Evolutionary conservation across 2,329 filamentous ascomycete species (phyloP).

Genomic region (Xenosphaeropsis pyriputrescens): DNA sequence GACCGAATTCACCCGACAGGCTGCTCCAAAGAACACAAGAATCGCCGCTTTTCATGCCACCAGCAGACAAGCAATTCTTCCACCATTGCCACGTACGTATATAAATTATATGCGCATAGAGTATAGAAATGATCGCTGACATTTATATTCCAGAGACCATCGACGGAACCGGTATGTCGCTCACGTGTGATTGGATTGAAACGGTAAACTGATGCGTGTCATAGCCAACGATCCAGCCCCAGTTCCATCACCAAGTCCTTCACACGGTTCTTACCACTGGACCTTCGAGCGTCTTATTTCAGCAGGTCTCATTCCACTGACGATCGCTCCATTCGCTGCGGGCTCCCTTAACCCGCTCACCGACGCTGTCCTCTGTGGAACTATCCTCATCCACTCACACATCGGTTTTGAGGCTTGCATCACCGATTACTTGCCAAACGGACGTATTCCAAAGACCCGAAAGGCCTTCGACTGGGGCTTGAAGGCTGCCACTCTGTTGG

Average conservation of each 20-base stretch:
- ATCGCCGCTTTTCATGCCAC: slow-evolving; percentile 81
- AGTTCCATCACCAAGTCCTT: slow-evolving; percentile 55
- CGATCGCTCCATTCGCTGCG: slow-evolving; percentile 80
- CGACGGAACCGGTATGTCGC: slow-evolving; percentile 52
- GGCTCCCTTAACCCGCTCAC: slow-evolving; percentile 80
- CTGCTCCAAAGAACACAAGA: slow-evolving; percentile 26
- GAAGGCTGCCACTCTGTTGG: slow-evolving; percentile 62
- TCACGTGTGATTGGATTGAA: neutral
- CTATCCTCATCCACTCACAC: slow-evolving; percentile 84
- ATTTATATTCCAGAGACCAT: slow-evolving; percentile 44
- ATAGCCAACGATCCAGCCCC: slow-evolving; percentile 76
- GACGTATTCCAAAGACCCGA: slow-evolving; percentile 51
- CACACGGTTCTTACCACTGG: slow-evolving; percentile 97
- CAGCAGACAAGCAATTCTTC: slow-evolving; percentile 59
- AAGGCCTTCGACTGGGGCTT: slow-evolving; percentile 64
- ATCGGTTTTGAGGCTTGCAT: slow-evolving; percentile 86
- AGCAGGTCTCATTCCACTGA: slow-evolving; percentile 70
- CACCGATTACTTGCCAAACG: slow-evolving; percentile 77
- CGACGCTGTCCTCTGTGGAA: slow-evolving; percentile 73
- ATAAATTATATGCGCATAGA: neutral
- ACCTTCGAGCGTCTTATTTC: slow-evolving; percentile 82
- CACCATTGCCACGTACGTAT: slow-evolving; percentile 69
- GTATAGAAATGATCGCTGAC: slow-evolving; percentile 25
- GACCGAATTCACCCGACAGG: slow-evolving; percentile 22
- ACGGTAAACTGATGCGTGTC: slow-evolving; percentile 8